These are phyloP conservation scores for Conticribra guillardii DNA, from an alignment of 108 stramenopile species.

Conservation along the genomic window DNA sequence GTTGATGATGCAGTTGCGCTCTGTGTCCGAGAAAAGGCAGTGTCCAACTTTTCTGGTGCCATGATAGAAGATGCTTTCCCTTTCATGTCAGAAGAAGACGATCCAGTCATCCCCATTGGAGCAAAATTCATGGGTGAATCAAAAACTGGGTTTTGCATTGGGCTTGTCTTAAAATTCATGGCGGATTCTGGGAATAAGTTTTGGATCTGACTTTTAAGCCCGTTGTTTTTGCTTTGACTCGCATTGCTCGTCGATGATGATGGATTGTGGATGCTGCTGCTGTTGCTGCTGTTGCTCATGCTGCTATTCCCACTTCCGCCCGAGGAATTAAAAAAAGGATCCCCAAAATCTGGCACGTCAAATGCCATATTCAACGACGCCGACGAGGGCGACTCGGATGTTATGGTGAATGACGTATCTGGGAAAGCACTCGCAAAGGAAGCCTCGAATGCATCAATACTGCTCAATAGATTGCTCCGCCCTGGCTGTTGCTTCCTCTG, in stretches of 20 bases:
- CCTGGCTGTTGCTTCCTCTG: slow-evolving; percentile 5
- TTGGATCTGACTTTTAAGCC: slow-evolving; percentile 14
- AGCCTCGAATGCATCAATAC: slow-evolving; percentile 83
- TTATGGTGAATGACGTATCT: slow-evolving; percentile 54
- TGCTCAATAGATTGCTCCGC: slow-evolving; percentile 55
- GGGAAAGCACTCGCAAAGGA: slow-evolving; percentile 78
- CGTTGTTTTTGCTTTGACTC: not conserved
- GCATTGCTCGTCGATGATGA: not conserved
- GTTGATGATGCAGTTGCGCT: slow-evolving; percentile 4
- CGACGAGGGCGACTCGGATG: slow-evolving; percentile 25
- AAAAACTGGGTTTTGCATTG: slow-evolving; percentile 16
- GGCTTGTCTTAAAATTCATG: slow-evolving; percentile 25
- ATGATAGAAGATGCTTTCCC: not conserved
- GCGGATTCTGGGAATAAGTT: slow-evolving; percentile 24
- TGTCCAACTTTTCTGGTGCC: not conserved
- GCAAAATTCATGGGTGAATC: slow-evolving; percentile 28
- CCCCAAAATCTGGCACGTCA: slow-evolving; percentile 58
- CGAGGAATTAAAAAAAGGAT: slow-evolving; percentile 66
- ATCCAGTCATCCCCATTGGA: slow-evolving; percentile 12
- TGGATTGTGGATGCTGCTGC: too few species aligned
- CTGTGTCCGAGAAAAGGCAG: not conserved
- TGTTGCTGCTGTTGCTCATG: slow-evolving; percentile 12
- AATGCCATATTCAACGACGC: slow-evolving; percentile 44
- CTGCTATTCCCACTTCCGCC: slow-evolving; percentile 1
- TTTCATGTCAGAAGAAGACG: not conserved